Evolutionary conservation across 768 basidiomycete genomes (phyloP), one percentile per base, ranked within the genome.

Genomic region (Russula sp.): DNA sequence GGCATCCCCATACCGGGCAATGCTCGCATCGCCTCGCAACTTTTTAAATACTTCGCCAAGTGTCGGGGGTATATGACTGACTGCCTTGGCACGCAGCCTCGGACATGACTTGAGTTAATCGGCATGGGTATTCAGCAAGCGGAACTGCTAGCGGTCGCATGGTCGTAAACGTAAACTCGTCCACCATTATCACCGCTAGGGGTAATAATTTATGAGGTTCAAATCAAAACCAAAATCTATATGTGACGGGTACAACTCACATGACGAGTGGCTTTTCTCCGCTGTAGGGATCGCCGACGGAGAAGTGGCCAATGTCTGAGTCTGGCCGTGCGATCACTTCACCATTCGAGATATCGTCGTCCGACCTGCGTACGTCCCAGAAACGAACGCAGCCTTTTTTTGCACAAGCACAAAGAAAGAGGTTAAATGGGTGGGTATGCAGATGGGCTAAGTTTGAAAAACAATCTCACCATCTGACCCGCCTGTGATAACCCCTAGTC

Each of bases 231-330:
- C 8, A n/a, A 3, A n/a, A 9, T 49, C 10, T 32, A 32, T 11
- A 49, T 18, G n/a, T 28, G 20, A 13, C 36, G 1, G 36, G 32
- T 51, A 28, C 38, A 30, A 62, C 68, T 32, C 34, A 69, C 68
- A 69, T 34, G 36, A 69, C 66, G 9, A 69, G 63, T 3, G 66
- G 60, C 18, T 62, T 64, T 57, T 69, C 68, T 38, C 68, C 63
- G 2, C 13, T 60, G 28, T 28, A 50, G 22, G 51, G 61, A 38
- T 69, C 66, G 34, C 66, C 68, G 20, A 69, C 53, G 14, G 68
- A 67, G 52, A 69, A 69, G 24, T 69, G 67, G 30, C 68, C 68
- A 40, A 69, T 49, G 54, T 68, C 68, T 5, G 61, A 61, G 42
- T 65, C 42, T n/a, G 60, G 49, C 50, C 48, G 59, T 13, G 60